These are phyloP conservation scores for Coccomyxa subellipsoidea DNA, from an alignment of 163 green algal genomes.

Conservation along the genomic window DNA sequence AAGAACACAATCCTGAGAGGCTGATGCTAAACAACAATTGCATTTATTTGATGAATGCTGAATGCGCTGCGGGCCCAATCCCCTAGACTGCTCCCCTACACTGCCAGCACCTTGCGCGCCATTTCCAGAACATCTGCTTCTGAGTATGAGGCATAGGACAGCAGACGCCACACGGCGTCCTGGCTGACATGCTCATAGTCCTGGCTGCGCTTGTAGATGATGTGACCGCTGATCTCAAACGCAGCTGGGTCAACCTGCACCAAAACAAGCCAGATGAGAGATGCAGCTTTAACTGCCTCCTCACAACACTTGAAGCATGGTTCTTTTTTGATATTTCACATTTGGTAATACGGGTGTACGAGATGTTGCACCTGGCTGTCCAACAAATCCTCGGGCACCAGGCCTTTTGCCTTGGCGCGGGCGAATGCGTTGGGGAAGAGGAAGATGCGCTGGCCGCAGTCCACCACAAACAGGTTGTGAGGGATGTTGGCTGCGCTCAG, in stretches of 20 bases:
- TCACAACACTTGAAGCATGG: no score
- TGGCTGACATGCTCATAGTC: conserved; percentile 74
- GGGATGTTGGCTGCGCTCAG: conserved; percentile 78
- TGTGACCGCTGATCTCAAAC: conserved; percentile 96
- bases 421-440: conserved; percentile 85
- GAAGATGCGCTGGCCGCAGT: conserved; percentile 87
- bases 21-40: neutral
- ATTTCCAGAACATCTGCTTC: conserved; percentile 40
- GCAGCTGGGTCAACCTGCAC: conserved; percentile 88
- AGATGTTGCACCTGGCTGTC: conserved; percentile 64
- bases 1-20: no score
- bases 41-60: no score
- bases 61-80: no score
- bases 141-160: conserved; percentile 34
- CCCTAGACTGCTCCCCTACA: no score
- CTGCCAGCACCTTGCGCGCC: conserved; percentile 13
- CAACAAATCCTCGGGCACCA: conserved; percentile 73
- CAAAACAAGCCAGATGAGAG: no score
- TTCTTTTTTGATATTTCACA: no score
- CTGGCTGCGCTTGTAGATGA: conserved; percentile 87
- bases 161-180: conserved; percentile 43
- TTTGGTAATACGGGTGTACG: no score
- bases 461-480: conserved; percentile 95
- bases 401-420: conserved; percentile 67
- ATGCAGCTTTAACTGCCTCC: no score